Evolutionary conservation across 768 basidiomycete species (phyloP), one percentile per base, ranked within the genome.

Genomic region (Macrolepiota dolichaula): DNA sequence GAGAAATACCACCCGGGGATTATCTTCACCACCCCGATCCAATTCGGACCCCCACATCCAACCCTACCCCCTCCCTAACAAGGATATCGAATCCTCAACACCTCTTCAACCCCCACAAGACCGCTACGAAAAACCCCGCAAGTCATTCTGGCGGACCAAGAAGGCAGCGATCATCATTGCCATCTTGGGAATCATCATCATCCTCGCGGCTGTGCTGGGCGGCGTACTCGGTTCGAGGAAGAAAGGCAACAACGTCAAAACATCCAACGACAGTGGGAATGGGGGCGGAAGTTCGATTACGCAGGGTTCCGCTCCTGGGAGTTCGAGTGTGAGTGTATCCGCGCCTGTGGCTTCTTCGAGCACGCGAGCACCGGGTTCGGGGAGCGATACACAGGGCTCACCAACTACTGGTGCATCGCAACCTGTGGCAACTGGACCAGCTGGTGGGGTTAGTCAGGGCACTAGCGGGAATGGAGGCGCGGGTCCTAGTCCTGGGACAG

Each of bases 201-300:
- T 74, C 57, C 65, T 81, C 40, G 85, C 80, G 0, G 74, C 80
- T 3, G 78, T 87, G 3, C 85, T 84, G 0, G 85, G 84, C 4
- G 85, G 77, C 0, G 85, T 86, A 0, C 85, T 84, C 29, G 85
- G 81, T 19, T 77, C 82, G 49, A 62, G 55, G 65, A 65, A 67
- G n/a, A 32, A 32, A 7, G 29, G 29, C 29, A 13, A 4, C 7
- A 51, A 12, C 29, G 29, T 32, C 32, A 49, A 11, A 4, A 19
- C n/a, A n/a, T n/a, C n/a, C n/a, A n/a, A 11, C 24, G 24, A 27
- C 22, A 49, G 47, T 49, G 29, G 29, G 3, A 32, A 7, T 32
- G 29, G 29, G n/a, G n/a, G n/a, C n/a, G n/a, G n/a, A n/a, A n/a
- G n/a, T n/a, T 32, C 29, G 7, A 7, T 32, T 7, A 32, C 29